Evolutionary conservation across 345 rosid species (phyloP).

Genomic region (Eucalyptus curtisii): DNA sequence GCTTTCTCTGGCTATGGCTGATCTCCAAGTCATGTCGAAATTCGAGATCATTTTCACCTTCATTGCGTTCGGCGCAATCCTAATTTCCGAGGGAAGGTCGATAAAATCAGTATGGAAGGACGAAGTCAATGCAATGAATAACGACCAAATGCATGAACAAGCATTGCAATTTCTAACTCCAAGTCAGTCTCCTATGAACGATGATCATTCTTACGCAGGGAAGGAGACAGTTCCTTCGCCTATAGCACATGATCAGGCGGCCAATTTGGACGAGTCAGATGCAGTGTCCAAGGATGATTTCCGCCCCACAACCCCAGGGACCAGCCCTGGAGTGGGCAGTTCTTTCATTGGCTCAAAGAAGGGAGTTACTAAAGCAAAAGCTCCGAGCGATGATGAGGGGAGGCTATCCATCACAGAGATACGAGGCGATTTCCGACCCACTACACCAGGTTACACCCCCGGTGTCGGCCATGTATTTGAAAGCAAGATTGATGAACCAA

Average conservation of each 20-base stretch:
- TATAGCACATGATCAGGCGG: not conserved
- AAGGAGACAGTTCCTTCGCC: not conserved
- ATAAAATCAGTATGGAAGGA: not conserved
- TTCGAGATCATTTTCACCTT: slow-evolving; percentile 5
- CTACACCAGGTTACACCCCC: slow-evolving; percentile 38
- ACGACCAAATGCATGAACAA: not conserved
- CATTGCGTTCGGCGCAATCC: slow-evolving; percentile 1
- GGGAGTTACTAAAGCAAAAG: not conserved
- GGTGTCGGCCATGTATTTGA: slow-evolving; percentile 31
- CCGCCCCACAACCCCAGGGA: slow-evolving; percentile 22
- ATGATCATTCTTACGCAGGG: not conserved
- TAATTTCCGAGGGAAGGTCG: slow-evolving; percentile 13
- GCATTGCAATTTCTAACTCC: not conserved
- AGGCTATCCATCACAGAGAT: slow-evolving; percentile 3
- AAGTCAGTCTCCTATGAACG: not conserved
- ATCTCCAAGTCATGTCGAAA: not conserved
- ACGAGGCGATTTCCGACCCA: slow-evolving; percentile 8
- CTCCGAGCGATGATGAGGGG: not conserved
- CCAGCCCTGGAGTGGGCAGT: slow-evolving; percentile 30
- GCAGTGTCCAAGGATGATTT: slow-evolving; percentile 1
- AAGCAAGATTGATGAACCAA: slow-evolving; percentile 8
- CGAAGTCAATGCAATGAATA: not conserved
- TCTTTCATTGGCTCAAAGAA: not conserved
- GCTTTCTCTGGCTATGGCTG: slow-evolving; percentile 5
- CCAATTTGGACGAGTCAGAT: not conserved